Base-by-base conservation (phyloP, 176 grass and related monocot genomes). In the Themeda triandra region DNA sequence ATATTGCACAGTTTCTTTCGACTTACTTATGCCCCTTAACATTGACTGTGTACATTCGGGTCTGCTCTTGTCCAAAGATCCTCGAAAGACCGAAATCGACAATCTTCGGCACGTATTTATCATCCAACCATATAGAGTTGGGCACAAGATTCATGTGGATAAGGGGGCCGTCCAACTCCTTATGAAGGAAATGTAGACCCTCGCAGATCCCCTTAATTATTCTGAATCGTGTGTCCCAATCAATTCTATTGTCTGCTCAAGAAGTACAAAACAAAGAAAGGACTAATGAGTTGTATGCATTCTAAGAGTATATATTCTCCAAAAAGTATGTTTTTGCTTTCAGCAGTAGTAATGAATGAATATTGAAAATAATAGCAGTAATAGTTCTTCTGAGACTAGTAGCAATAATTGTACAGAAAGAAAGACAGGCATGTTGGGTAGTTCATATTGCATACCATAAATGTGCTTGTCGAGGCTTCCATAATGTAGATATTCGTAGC, bases 181-280 rank as follows among this genome's bases (percentile, higher is more conserved):
- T 35, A 33, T 67, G 45, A 48, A 67, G 65, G 31, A 67, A 67
- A 67, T 5, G 31, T 36, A 36, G 33, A 67, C 65, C 65, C 3
- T 67, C 31, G 65, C 65, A 67, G 65, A 67, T 67, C 31, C 65
- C 65, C 31, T 67, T 67, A 35, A 67, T 35, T 67, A 67, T 67
- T 35, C 6, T 36, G 65, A 67, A 67, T 23, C 65, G 15, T 36
- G 17, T 67, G 31, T 21, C 30, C 65, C 65, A 67, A 3, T 36
- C 6, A 35, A 35, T 67, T 67, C 14, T 46, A 10, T 1, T 36
- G 1, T 67, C 64, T 0, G 7, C 64, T 67, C 30, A 19, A 32
- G 64, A 66, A 35, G 64, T 21, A 35, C 44, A 15, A 46, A 46
- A 13, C 15, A 39, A 46, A 48, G 45, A 32, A 66, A 66, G 15